These are phyloP conservation scores for carrot (Daucus carota) DNA, from an alignment of 129 eudicot species.

Conservation along the genomic window DH1_v3.0 NC_030384.2:40006001-40006500, in stretches of 20 bases:
- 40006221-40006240: conserved; percentile 11
- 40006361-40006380: conserved; percentile 16
- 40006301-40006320: conserved; percentile 20
- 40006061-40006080: conserved; percentile 17
- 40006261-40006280: conserved; percentile 18
- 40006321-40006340: conserved; percentile 21
- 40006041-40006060: conserved; percentile 18
- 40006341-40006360: conserved; percentile 14
- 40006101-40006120: conserved; percentile 3
- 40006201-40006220: conserved; percentile 10
- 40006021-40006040: conserved; percentile 20
- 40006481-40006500: conserved; percentile 19
- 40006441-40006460: conserved; percentile 23
- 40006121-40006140: conserved; percentile 4
- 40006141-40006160: conserved; percentile 12
- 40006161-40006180: conserved; percentile 12
- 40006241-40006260: conserved; percentile 14
- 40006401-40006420: conserved; percentile 19
- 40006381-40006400: conserved; percentile 17
- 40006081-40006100: conserved; percentile 13
- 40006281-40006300: conserved; percentile 21
- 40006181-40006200: conserved; percentile 5
- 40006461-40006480: conserved; percentile 18
- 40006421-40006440: conserved; percentile 18
- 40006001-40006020: conserved; percentile 23